Evolutionary conservation across 139 green algal species (phyloP).

Genomic region (Auxenochlorella pyrenoidosa): DNA sequence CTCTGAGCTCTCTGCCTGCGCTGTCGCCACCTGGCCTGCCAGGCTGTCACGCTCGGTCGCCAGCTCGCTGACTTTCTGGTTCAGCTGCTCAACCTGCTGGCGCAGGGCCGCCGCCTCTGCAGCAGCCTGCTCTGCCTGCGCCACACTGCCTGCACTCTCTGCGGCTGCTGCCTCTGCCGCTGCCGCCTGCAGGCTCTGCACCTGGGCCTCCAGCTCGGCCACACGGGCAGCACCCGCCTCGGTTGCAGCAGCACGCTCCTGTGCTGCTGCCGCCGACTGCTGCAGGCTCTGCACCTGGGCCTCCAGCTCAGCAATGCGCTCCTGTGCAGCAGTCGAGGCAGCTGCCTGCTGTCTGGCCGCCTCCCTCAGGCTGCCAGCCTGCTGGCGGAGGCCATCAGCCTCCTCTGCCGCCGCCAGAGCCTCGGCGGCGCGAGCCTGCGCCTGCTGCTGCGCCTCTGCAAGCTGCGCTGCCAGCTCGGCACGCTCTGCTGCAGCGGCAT

Average conservation of each 20-base stretch:
- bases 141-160: background rate
- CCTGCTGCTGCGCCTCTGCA: background rate
- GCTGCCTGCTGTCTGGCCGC: conserved; percentile 8
- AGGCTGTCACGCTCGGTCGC: conserved; percentile 25
- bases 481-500: background rate
- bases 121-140: background rate
- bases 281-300: background rate
- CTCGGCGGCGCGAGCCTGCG: background rate
- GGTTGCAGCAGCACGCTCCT: background rate
- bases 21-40: background rate
- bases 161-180: background rate
- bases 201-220: background rate
- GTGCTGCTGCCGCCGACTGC: background rate
- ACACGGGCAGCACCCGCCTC: background rate
- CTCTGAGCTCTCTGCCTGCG: background rate
- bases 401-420: background rate
- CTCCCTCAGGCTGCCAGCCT: background rate
- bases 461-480: conserved; percentile 7
- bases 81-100: background rate
- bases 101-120: conserved; percentile 4
- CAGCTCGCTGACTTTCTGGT: background rate
- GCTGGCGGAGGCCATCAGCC: background rate
- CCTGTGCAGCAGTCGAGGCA: background rate
- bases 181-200: background rate
- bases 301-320: background rate